Evolutionary conservation across 2,329 filamentous ascomycete genomes (phyloP).

Genomic region (Mollisiaceae sp.): DNA sequence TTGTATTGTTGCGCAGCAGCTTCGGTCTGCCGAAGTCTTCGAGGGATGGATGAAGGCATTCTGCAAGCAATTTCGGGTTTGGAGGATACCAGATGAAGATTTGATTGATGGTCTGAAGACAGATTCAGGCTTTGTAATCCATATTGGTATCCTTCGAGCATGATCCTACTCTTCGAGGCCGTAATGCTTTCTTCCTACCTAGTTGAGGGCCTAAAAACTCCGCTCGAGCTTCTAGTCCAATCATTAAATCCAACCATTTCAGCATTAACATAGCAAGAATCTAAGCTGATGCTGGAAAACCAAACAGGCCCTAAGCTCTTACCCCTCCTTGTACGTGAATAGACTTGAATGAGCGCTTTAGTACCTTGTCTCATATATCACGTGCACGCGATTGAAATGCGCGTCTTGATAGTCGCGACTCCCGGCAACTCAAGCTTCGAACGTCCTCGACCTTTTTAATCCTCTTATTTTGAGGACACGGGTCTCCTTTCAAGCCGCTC

Average conservation of each 20-base stretch:
- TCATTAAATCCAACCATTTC: background rate
- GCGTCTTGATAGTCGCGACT: background rate
- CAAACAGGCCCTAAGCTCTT: background rate
- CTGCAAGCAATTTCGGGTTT: slow-evolving; percentile 68
- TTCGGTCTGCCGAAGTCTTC: slow-evolving; percentile 84
- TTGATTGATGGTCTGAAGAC: slow-evolving; percentile 63
- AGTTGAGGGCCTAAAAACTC: too few species aligned
- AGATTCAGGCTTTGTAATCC: slow-evolving; percentile 79
- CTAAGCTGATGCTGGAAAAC: background rate
- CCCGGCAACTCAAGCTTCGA: background rate
- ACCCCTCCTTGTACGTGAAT: background rate
- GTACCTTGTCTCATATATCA: background rate
- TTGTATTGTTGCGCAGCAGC: slow-evolving; percentile 86
- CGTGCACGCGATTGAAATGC: background rate
- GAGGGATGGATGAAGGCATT: slow-evolving; percentile 79
- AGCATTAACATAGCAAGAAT: background rate
- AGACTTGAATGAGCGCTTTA: too few species aligned
- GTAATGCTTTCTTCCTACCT: too few species aligned
- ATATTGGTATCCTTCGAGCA: slow-evolving; percentile 64
- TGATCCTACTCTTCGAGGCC: background rate
- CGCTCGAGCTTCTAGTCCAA: background rate
- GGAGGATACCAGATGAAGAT: slow-evolving; percentile 72
- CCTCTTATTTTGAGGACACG: background rate
- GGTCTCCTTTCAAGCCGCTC: background rate
- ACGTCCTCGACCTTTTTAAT: background rate